Conservation (phyloP, 345 rosid genomes). For the Acer yangbiense region DNA sequence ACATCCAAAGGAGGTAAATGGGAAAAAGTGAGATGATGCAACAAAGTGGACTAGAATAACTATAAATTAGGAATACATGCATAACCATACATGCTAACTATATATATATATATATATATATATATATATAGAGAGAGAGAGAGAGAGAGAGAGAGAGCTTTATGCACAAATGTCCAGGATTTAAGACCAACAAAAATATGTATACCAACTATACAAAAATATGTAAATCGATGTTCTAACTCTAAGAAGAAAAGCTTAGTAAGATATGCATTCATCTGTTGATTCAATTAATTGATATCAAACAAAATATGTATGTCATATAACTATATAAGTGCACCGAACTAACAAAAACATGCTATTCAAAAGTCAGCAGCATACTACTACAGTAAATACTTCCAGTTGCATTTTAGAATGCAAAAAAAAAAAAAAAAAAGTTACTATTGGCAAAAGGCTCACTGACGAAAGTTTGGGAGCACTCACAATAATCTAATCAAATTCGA, state of each 20-base stretch:
- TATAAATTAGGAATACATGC: neutral
- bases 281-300: neutral
- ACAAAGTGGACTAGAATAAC: neutral
- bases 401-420: too few species aligned
- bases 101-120: too few species aligned
- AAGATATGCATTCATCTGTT: neutral
- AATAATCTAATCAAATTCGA: too few species aligned
- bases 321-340: neutral
- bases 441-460: too few species aligned
- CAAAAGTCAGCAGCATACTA: neutral
- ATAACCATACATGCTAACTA: too few species aligned
- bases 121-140: too few species aligned
- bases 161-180: neutral
- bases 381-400: neutral
- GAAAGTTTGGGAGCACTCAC: too few species aligned
- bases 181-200: neutral
- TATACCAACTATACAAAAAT: neutral
- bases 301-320: neutral
- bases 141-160: neutral
- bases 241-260: neutral
- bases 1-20: neutral
- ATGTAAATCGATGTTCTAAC: neutral
- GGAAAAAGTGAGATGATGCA: neutral
- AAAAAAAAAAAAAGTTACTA: too few species aligned
- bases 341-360: neutral